These are phyloP conservation scores for Solanum aculeatissimum DNA, from an alignment of 305 asterid species.

Conservation along the genomic window DNA sequence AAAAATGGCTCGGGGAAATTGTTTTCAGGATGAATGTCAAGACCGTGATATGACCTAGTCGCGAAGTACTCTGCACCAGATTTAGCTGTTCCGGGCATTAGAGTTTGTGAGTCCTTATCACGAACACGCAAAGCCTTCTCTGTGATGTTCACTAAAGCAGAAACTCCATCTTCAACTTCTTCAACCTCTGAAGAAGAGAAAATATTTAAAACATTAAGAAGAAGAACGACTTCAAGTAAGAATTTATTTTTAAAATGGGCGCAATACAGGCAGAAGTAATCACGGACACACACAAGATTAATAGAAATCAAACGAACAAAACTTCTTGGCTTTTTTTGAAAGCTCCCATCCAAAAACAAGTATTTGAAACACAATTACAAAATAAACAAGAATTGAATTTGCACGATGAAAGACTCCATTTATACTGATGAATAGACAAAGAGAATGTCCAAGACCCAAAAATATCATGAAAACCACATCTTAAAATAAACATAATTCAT, in stretches of 20 bases:
- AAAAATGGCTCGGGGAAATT: constrained; percentile 35
- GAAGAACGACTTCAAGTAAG: background rate
- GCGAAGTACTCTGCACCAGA: constrained; percentile 88
- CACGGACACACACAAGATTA: background rate
- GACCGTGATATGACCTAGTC: constrained; percentile 70
- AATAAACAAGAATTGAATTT: background rate
- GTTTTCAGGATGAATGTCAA: constrained; percentile 36
- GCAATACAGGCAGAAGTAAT: background rate
- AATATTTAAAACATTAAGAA: background rate
- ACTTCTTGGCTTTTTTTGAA: background rate
- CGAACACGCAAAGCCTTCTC: constrained; percentile 71
- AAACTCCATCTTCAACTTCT: constrained; percentile 52
- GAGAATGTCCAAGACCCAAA: background rate
- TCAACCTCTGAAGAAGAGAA: constrained; percentile 30
- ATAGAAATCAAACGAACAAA: background rate
- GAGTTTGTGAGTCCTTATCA: constrained; percentile 24
- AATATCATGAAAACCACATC: background rate
- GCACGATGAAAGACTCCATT: background rate
- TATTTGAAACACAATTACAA: background rate
- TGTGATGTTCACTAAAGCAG: constrained; percentile 51
- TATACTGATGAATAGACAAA: background rate
- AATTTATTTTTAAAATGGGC: background rate
- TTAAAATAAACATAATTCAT: background rate
- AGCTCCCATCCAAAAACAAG: background rate
- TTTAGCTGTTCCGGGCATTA: constrained; percentile 32